phyloP scores from a whole-genome alignment of 148 eudicot genomes.

The Camellia japonica region DNA sequence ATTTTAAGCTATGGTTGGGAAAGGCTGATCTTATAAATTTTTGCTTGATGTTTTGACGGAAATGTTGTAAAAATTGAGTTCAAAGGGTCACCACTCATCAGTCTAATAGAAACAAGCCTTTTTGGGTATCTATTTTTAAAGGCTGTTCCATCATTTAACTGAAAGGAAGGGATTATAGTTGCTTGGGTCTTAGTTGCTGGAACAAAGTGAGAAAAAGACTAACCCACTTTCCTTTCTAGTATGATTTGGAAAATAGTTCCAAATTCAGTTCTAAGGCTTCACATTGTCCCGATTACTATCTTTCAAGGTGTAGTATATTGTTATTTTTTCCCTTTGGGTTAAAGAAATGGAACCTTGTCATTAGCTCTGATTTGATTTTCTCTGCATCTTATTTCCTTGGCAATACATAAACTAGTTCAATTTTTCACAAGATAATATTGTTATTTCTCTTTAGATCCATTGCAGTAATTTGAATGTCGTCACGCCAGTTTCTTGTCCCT shows the following conservation, averaged over 20 bases:
- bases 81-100: not conserved
- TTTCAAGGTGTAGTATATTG: not conserved
- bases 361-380: not conserved
- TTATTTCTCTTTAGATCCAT: too few species aligned
- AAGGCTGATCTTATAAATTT: not conserved
- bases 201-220: not conserved
- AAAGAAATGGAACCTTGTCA: not conserved
- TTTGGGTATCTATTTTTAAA: not conserved
- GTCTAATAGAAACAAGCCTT: not conserved
- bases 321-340: not conserved
- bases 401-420: not conserved
- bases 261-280: not conserved
- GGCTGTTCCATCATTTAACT: not conserved
- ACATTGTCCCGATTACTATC: not conserved
- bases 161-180: not conserved
- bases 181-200: not conserved
- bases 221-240: not conserved
- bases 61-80: not conserved
- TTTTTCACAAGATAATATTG: not conserved
- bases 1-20: not conserved
- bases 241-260: not conserved
- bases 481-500: not conserved
- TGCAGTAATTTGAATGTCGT: not conserved
- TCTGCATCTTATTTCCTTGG: not conserved
- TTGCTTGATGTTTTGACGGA: not conserved